A percentile compares a stretch with the other conserved stretches of the same genome.
Conservation (phyloP, 768 basidiomycete genomes). For the Rhodotorula diobovata region DNA sequence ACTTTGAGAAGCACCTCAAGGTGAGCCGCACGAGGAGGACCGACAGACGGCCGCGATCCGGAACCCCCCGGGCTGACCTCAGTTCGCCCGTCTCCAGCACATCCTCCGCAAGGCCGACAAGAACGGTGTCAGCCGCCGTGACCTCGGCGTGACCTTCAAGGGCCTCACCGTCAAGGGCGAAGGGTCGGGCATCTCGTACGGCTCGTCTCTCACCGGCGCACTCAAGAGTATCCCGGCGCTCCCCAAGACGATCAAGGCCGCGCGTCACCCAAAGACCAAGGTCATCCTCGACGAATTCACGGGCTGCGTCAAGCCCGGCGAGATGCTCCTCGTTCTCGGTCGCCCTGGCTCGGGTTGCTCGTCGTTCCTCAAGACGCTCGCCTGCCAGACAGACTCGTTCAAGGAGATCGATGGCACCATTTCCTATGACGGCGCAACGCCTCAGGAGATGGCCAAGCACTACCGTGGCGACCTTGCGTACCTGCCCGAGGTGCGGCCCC, state of each 20-base stretch:
- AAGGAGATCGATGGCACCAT: constrained; percentile 52
- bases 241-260: constrained; percentile 14
- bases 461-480: constrained; percentile 71
- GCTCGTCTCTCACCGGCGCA: constrained; percentile 15
- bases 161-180: constrained; percentile 28
- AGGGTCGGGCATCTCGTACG: constrained; percentile 26
- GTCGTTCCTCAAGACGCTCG: constrained; percentile 56
- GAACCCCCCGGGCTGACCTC: background rate
- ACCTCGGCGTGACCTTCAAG: constrained; percentile 34
- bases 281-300: constrained; percentile 59
- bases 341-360: constrained; percentile 47
- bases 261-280: constrained; percentile 30
- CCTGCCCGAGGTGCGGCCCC: constrained; percentile 51
- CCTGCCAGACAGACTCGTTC: constrained; percentile 49
- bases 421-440: constrained; percentile 52
- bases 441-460: constrained; percentile 50
- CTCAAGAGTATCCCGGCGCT: constrained; percentile 18
- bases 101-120: constrained; percentile 29
- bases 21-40: background rate
- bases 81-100: background rate
- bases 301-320: constrained; percentile 59
- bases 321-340: constrained; percentile 63
- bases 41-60: background rate
- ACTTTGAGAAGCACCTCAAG: constrained; percentile 32
- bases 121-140: constrained; percentile 14